Evolutionary conservation across 176 grass and related monocot species (phyloP), one percentile per base, ranked within the genome.

Genomic region (Oryza officinalis): DNA sequence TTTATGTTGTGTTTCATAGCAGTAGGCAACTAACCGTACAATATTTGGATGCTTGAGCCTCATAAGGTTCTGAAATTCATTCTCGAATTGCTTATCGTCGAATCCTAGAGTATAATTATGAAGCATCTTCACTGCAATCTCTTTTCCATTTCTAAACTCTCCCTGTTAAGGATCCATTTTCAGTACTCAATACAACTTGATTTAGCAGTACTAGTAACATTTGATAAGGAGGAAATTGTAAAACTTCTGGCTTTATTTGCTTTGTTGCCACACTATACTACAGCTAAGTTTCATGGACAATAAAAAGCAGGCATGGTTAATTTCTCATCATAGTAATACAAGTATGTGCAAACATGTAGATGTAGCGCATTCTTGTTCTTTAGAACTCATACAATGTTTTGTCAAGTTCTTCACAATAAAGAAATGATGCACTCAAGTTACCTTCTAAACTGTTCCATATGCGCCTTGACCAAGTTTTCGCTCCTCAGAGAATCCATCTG

Each of bases 361-460:
- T 59, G 52, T 9, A 59, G 5, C 0, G 20, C 17, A 59, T 5
- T 6, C 20, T 59, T n/a, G 9, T 20, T n/a, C 52, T 59, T 59
- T 38, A 7, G 1, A 22, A 59, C 6, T 20, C 20, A n/a, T n/a
- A n/a, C 2, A 59, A 20, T 59, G 49, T 1, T 59, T 22, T 8
- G 52, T 59, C 52, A 4, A 9, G 22, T 59, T n/a, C n/a, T n/a
- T 17, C 17, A 9, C 6, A 59, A n/a, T 59, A 38, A 38, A 38
- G 0, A 38, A 38, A 38, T 38, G 37, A 38, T 59, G 18, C 52
- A 6, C 20, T 8, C 52, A 59, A n/a, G 20, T 59, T 88, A 88
- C 86, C 86, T 74, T 18, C 31, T 84, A 89, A 2, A 89, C 87
- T 4, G 8, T 69, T 30, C 87, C 87, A 63, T 84, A 89, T 47